Evolutionary conservation across 495 filamentous ascomycete species (phyloP).

Genomic region (Platismatia glauca): DNA sequence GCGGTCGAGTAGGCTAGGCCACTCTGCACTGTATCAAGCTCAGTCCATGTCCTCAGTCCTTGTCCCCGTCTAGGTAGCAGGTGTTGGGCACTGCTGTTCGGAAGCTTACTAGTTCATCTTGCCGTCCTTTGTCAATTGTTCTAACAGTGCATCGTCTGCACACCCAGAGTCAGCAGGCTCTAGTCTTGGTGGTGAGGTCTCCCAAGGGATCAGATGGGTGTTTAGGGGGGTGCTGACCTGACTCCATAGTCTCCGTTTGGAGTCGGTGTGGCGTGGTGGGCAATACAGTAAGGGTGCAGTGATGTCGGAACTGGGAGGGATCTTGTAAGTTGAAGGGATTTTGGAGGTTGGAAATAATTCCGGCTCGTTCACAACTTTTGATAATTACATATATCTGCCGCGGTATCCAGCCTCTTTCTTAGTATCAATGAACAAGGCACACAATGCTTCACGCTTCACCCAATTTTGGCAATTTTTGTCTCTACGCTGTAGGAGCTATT

Average conservation of each 20-base stretch:
- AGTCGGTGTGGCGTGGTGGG: background rate
- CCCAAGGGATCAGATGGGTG: background rate
- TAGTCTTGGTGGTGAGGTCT: background rate
- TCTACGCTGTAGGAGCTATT: background rate
- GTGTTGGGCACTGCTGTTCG: background rate
- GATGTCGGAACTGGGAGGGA: background rate
- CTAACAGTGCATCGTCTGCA: constrained; percentile 54
- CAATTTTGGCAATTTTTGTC: background rate
- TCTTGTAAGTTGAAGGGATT: background rate
- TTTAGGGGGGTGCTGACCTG: background rate
- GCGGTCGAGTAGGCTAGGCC: constrained; percentile 43
- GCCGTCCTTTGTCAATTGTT: constrained; percentile 54
- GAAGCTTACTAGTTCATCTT: constrained; percentile 57
- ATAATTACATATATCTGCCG: too few species aligned
- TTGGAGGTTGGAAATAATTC: background rate
- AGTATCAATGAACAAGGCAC: background rate
- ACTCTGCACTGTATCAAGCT: constrained; percentile 43
- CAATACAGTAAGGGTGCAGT: background rate
- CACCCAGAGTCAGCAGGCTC: constrained; percentile 7
- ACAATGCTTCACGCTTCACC: too few species aligned
- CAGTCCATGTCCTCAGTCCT: background rate
- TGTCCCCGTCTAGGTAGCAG: too few species aligned
- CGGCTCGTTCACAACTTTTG: too few species aligned
- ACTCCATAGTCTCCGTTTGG: background rate
- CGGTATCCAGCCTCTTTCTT: background rate